A percentile compares a stretch with the other conserved stretches of the same genome.
Evolutionary conservation across 306 rosid genomes (phyloP).

Genomic region (Vigna unguiculata): DNA sequence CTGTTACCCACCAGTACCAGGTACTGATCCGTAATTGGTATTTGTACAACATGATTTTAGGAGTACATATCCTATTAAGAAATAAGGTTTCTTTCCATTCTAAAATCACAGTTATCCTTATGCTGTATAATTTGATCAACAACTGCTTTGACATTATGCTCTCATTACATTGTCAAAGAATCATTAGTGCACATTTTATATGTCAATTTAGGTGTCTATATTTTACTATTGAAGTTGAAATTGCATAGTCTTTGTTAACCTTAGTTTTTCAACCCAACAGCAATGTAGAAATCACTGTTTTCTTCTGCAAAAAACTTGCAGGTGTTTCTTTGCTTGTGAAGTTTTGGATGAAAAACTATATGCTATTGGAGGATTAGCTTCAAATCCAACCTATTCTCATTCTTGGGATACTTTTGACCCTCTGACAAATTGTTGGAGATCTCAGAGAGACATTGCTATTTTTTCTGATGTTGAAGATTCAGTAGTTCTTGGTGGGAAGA

Average conservation of each 20-base stretch:
- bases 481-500: slow-evolving; percentile 79
- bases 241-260: slow-evolving; percentile 5
- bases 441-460: slow-evolving; percentile 62
- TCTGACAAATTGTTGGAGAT: slow-evolving; percentile 58
- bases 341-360: slow-evolving; percentile 73
- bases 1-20: too few species aligned
- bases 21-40: too few species aligned
- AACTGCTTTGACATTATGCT: slow-evolving; percentile 13
- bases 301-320: slow-evolving; percentile 47
- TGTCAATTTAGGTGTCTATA: neutral
- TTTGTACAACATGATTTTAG: too few species aligned
- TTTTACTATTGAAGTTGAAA: neutral
- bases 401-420: slow-evolving; percentile 91
- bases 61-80: neutral
- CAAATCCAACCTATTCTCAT: slow-evolving; percentile 68
- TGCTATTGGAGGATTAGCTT: slow-evolving; percentile 81
- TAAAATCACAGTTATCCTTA: neutral
- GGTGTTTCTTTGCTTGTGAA: slow-evolving; percentile 89
- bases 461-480: slow-evolving; percentile 74
- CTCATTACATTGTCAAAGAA: neutral
- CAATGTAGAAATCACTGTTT: slow-evolving; percentile 21
- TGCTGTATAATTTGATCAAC: slow-evolving; percentile 1
- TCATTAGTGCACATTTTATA: neutral
- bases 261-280: slow-evolving; percentile 7
- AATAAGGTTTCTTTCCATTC: slow-evolving; percentile 8